Evolutionary conservation across 495 filamentous ascomycete species (phyloP).

Genomic region (Xylaria flabelliformis): DNA sequence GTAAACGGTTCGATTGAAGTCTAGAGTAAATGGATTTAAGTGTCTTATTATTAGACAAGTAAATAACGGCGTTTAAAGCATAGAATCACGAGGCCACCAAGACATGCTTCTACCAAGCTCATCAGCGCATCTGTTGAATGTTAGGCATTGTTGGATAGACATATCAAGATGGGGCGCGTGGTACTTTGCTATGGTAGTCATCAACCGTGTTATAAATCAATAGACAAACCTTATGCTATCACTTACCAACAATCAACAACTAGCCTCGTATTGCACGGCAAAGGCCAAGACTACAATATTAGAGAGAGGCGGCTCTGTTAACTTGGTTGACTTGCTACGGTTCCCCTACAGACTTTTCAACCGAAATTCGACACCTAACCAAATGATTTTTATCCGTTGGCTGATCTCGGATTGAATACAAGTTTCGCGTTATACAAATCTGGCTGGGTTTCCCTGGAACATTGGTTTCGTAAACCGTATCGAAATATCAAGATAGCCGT

Average conservation of each 20-base stretch:
- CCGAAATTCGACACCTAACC: neutral
- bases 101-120: neutral
- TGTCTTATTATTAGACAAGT: neutral
- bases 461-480: neutral
- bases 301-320: neutral
- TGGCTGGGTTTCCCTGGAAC: neutral
- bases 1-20: neutral
- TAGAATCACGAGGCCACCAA: no score
- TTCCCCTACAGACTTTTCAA: neutral
- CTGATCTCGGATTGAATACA: neutral
- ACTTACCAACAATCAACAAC: neutral
- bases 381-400: neutral
- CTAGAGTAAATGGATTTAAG: neutral
- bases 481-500: neutral
- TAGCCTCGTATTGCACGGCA: neutral
- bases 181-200: neutral
- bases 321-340: neutral
- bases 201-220: no score
- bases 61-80: neutral
- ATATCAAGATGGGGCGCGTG: neutral
- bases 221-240: neutral
- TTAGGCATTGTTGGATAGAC: no score
- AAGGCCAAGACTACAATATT: neutral
- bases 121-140: neutral
- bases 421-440: neutral